Percentiles rank a stretch among this genome's conserved stretches.
These are phyloP conservation scores for Penicillium sp. DNA, from an alignment of 2,329 filamentous ascomycete species.

Conservation along the genomic window DNA sequence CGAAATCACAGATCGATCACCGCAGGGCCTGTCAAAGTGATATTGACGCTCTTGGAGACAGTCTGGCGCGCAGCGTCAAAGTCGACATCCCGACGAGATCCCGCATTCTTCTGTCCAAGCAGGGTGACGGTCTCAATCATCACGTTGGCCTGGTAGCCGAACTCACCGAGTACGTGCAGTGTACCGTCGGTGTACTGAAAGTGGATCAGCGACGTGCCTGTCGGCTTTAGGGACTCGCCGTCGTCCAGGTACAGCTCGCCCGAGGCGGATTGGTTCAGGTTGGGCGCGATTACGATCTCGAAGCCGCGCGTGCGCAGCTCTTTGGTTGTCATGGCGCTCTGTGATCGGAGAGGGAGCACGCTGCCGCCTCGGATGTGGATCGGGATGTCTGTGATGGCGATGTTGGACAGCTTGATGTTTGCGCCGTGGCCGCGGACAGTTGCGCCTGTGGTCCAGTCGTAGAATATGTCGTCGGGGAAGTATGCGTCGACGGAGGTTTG, in stretches of 20 bases:
- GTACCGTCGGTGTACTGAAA: conserved; percentile 56
- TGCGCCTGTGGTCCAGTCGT: conserved; percentile 55
- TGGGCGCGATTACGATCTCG: conserved; percentile 65
- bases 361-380: conserved; percentile 59
- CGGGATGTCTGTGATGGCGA: conserved; percentile 54
- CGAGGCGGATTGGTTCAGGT: conserved; percentile 56
- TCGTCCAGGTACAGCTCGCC: conserved; percentile 75
- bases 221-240: conserved; percentile 62
- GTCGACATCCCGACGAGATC: conserved; percentile 7
- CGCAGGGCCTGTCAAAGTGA: conserved; percentile 22
- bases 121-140: conserved; percentile 34
- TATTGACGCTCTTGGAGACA: conserved; percentile 22
- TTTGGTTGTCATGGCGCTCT: conserved; percentile 56
- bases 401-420: conserved; percentile 42
- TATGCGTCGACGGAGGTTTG: conserved; percentile 53
- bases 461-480: conserved; percentile 56
- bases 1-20: conserved; percentile 13
- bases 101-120: conserved; percentile 22
- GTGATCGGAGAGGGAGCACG: conserved; percentile 55
- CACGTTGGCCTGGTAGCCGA: conserved; percentile 26
- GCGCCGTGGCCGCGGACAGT: conserved; percentile 46
- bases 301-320: conserved; percentile 62
- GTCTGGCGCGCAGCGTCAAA: conserved; percentile 20
- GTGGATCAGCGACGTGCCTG: conserved; percentile 51
- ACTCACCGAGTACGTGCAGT: conserved; percentile 31